phyloP scores from a whole-genome alignment of 805 yeast genomes.

The Torulaspora microellipsoides region DNA sequence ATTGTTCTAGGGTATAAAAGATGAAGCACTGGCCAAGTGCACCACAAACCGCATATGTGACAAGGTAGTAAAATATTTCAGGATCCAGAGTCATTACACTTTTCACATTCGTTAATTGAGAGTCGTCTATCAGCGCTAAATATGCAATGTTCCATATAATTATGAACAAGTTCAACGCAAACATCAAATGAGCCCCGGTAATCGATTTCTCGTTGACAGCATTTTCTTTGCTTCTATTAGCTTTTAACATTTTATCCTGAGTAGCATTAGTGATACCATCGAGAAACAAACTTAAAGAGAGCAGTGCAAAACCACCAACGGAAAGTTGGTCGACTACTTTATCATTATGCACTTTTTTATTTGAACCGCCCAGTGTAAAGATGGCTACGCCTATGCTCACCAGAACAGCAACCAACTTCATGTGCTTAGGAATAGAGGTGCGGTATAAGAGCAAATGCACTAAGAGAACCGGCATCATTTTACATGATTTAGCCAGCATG shows the following conservation, averaged over 20 bases:
- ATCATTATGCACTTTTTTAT: conserved; percentile 15
- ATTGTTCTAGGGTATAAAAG: conserved; percentile 74
- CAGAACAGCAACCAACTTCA: conserved; percentile 69
- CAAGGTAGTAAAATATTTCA: conserved; percentile 52
- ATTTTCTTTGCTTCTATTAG: conserved; percentile 8
- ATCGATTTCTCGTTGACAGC: conserved; percentile 36
- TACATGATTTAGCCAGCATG: conserved; percentile 87
- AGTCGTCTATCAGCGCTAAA: conserved; percentile 30
- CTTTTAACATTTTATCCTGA: conserved; percentile 76
- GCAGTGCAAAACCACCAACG: conserved; percentile 54
- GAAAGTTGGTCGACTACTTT: conserved; percentile 37
- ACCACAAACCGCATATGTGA: conserved; percentile 71
- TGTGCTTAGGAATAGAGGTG: conserved; percentile 65
- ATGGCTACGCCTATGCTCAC: conserved; percentile 80
- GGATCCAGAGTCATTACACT: conserved; percentile 40
- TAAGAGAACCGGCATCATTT: conserved; percentile 88
- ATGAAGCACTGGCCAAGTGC: conserved; percentile 94
- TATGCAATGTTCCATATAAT: conserved; percentile 48
- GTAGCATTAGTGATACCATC: conserved; percentile 94
- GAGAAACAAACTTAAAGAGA: conserved; percentile 60
- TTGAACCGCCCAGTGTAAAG: conserved; percentile 58
- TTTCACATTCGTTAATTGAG: conserved; percentile 35
- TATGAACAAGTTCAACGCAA: conserved; percentile 50
- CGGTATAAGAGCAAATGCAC: conserved; percentile 71
- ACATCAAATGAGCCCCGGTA: conserved; percentile 87